These are phyloP conservation scores for Conoideocrella luteorostrata DNA, from an alignment of 2,329 filamentous ascomycete genomes.

Conservation along the genomic window DNA sequence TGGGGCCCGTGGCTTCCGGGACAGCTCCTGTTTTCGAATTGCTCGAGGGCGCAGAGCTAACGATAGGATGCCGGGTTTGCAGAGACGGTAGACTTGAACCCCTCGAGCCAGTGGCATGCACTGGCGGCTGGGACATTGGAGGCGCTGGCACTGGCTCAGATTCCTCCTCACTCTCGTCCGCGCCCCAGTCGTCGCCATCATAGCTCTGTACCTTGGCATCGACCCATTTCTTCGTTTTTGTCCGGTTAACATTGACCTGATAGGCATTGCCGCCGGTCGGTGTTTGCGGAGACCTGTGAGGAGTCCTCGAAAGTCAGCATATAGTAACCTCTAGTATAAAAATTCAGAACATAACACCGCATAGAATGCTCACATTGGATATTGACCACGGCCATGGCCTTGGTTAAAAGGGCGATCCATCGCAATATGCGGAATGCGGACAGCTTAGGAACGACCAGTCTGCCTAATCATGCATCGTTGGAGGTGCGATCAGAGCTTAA, in stretches of 20 bases:
- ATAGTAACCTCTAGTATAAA: too few species aligned
- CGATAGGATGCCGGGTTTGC: constrained; percentile 4
- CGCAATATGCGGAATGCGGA: constrained; percentile 5
- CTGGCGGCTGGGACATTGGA: background rate
- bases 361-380: constrained; percentile 19
- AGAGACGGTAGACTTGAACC: constrained; percentile 9
- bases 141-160: constrained; percentile 25
- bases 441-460: background rate
- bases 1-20: constrained; percentile 3
- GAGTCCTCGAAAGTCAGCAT: constrained; percentile 12
- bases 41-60: background rate
- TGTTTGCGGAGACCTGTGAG: constrained; percentile 23
- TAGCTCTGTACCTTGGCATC: constrained; percentile 82
- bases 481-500: background rate
- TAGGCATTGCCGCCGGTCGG: constrained; percentile 41
- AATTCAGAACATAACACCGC: background rate
- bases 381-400: constrained; percentile 20
- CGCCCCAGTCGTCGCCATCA: constrained; percentile 91
- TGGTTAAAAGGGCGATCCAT: constrained; percentile 26
- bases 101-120: background rate
- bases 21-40: background rate
- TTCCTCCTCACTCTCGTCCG: constrained; percentile 56
- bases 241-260: constrained; percentile 79
- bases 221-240: constrained; percentile 92
- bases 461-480: constrained; percentile 8